A percentile compares a stretch with the other conserved stretches of the same genome.
phyloP scores from a whole-genome alignment of 441 rosid genomes.

The Euphorbia celastroides region DNA sequence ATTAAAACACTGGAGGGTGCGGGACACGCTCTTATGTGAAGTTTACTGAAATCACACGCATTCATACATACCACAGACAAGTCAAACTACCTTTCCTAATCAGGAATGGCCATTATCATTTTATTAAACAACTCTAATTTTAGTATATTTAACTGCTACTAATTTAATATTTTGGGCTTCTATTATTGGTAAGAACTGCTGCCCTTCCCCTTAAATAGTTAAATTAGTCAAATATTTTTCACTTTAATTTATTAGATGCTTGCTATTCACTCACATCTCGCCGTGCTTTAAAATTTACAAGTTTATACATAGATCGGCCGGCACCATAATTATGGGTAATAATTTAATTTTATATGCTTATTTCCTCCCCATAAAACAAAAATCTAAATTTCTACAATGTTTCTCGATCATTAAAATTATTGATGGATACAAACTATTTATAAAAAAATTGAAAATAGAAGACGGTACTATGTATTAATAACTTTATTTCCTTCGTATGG shows the following conservation, averaged over 20 bases:
- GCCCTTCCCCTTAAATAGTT: background rate
- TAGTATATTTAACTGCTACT: background rate
- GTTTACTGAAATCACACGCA: background rate
- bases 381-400: too few species aligned
- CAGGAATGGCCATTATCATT: background rate
- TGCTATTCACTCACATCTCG: background rate
- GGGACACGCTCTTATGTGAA: background rate
- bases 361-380: too few species aligned
- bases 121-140: too few species aligned
- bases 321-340: background rate
- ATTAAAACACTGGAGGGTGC: background rate
- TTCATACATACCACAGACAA: background rate
- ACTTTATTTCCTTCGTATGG: too few species aligned
- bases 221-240: background rate
- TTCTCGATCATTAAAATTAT: too few species aligned
- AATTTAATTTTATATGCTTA: background rate
- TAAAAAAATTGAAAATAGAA: too few species aligned
- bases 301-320: background rate
- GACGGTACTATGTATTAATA: too few species aligned
- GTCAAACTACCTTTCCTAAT: constrained; percentile 8
- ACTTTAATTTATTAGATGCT: background rate
- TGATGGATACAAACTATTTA: too few species aligned
- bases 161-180: background rate
- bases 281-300: background rate
- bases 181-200: background rate